A percentile compares a stretch with the other conserved stretches of the same genome.
These are phyloP conservation scores for Pyricularia sp. DNA, from an alignment of 2,329 filamentous ascomycete species.

Conservation along the genomic window DNA sequence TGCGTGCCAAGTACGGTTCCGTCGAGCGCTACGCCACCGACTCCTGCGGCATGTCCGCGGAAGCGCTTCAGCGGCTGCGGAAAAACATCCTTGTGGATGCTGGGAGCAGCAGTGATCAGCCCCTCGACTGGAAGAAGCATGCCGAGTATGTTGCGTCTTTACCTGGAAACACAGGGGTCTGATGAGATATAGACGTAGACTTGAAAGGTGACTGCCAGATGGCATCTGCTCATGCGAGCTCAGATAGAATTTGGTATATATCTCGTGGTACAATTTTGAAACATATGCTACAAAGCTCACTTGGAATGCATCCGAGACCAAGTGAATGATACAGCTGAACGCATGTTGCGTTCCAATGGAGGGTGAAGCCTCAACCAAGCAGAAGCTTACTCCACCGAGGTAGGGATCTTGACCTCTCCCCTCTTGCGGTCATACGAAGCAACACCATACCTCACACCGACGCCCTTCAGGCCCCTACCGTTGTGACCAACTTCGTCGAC, in stretches of 20 bases:
- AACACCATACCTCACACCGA: slow-evolving; percentile 56
- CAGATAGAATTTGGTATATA: not conserved
- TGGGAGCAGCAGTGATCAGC: slow-evolving; percentile 10
- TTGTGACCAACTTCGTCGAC: slow-evolving; percentile 45
- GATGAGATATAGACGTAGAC: not conserved
- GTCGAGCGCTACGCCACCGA: slow-evolving; percentile 53
- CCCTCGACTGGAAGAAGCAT: slow-evolving; percentile 19
- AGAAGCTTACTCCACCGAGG: slow-evolving; percentile 38
- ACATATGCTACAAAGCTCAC: not conserved
- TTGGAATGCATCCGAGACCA: not conserved
- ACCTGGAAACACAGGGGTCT: not conserved
- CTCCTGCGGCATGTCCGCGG: slow-evolving; percentile 46
- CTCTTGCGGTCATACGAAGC: slow-evolving; percentile 53
- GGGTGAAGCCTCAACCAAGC: not conserved
- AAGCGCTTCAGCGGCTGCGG: slow-evolving; percentile 42
- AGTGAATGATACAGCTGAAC: not conserved
- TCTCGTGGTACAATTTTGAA: not conserved
- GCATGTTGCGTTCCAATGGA: not conserved
- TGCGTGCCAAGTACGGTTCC: slow-evolving; percentile 52
- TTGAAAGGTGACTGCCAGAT: not conserved
- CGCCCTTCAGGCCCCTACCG: slow-evolving; percentile 39
- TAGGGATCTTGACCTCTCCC: slow-evolving; percentile 60
- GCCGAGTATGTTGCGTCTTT: slow-evolving; percentile 6
- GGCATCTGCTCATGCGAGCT: not conserved
- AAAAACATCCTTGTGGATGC: slow-evolving; percentile 34